A percentile compares a stretch with the other conserved stretches of the same genome.
Conservation (phyloP, 305 asterid species). For the Fraxinus albicans region DNA sequence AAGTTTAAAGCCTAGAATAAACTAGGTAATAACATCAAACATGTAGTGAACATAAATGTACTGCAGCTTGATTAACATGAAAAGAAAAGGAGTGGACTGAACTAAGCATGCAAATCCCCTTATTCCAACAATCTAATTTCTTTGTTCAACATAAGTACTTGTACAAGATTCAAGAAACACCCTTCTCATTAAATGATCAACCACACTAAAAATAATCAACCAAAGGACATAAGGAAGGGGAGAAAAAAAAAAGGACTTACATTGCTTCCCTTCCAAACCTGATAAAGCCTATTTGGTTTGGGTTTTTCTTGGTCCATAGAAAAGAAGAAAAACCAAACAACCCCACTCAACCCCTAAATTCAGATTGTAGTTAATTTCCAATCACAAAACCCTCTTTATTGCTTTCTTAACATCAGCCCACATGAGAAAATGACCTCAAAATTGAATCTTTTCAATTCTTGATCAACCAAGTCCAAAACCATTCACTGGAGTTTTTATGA, state of each 20-base stretch:
- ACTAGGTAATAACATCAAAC: background rate
- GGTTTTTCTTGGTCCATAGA: conserved; percentile 55
- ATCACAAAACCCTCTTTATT: conserved; percentile 12
- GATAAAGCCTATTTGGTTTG: conserved; percentile 60
- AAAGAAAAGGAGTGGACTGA: background rate
- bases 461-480: conserved; percentile 34
- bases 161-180: conserved; percentile 23
- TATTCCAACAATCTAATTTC: background rate
- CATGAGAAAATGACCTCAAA: conserved; percentile 24
- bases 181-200: conserved; percentile 16
- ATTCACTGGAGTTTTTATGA: conserved; percentile 28
- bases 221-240: background rate
- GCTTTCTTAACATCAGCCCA: conserved; percentile 27
- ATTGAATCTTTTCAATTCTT: conserved; percentile 27
- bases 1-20: background rate
- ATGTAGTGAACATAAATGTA: background rate
- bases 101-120: background rate
- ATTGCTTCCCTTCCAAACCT: conserved; percentile 88
- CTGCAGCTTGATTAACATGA: background rate
- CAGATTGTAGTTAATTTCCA: conserved; percentile 6
- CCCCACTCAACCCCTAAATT: conserved; percentile 32
- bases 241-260: conserved; percentile 41
- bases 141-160: background rate
- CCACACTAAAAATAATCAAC: conserved; percentile 3
- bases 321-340: conserved; percentile 6